A percentile compares a stretch with the other conserved stretches of the same genome.
These are phyloP conservation scores for Chamaenerion angustifolium DNA, from an alignment of 345 rosid genomes.

Conservation along the genomic window DNA sequence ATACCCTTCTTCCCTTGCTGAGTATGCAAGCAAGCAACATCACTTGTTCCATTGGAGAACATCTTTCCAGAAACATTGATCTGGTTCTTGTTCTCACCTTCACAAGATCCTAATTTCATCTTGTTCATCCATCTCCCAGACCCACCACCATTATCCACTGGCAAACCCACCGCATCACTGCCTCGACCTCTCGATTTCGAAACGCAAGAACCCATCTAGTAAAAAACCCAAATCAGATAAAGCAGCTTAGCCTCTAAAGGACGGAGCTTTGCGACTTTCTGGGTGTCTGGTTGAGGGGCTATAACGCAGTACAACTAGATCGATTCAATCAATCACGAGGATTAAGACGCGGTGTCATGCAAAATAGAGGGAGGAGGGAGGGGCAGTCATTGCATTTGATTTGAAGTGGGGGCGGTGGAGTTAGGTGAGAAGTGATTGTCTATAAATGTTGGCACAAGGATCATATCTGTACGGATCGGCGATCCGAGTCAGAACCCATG, in stretches of 20 bases:
- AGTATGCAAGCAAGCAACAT: conserved; percentile 61
- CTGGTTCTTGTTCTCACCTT: conserved; percentile 16
- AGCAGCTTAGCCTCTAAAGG: neutral
- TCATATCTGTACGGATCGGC: conserved; percentile 9
- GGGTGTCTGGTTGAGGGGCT: neutral
- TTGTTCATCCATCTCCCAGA: conserved; percentile 37
- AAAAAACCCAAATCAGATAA: neutral
- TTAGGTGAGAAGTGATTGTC: conserved; percentile 8
- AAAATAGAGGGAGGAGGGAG: neutral
- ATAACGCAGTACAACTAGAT: neutral
- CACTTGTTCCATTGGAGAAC: conserved; percentile 44
- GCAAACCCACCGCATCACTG: conserved; percentile 10
- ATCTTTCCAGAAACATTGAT: conserved; percentile 41
- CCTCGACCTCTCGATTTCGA: conserved; percentile 27
- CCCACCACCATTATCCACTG: conserved; percentile 8
- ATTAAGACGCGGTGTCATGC: neutral
- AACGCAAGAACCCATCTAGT: conserved; percentile 63
- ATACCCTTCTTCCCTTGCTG: conserved; percentile 97
- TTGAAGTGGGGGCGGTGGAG: conserved; percentile 7
- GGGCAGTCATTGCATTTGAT: conserved; percentile 2
- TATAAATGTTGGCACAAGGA: conserved; percentile 11
- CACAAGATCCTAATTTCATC: conserved; percentile 18
- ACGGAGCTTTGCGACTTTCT: neutral
- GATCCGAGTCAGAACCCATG: conserved; percentile 3
- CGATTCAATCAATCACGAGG: neutral